Evolutionary conservation across 1,284 basidiomycete genomes (phyloP), one percentile per base, ranked within the genome.

Genomic region (Stygiomarasmius scandens): DNA sequence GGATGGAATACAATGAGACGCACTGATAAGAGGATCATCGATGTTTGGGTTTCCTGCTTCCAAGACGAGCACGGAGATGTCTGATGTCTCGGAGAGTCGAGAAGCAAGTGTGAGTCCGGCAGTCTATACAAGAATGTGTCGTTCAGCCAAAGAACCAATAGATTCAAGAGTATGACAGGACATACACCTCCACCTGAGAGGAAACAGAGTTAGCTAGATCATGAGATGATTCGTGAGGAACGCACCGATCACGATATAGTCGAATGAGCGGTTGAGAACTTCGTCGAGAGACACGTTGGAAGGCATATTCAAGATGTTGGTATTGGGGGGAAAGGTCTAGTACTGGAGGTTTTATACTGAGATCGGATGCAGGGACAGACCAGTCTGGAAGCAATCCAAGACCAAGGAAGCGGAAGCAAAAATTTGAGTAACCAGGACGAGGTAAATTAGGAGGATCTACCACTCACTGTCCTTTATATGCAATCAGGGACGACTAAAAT

Each of bases 61-160:
- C 6, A 75, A 58, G 10, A 74, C 70, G 2, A 71, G 63, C 14
- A 74, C 66, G 12, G 73, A 72, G 14, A 66, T 63, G n/a, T 63
- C 58, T 1, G 74, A 55, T 58, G 83, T 75, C 49, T 80, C 78
- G 0, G 77, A 69, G 25, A 85, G 66, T 6, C 81, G 71, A 23
- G 69, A 66, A 2, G 82, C 82, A 1, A 84, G 68, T 0, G 76
- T 76, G 12, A 80, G 68, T 9, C 82, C 82, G 0, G 77, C 74
- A 3, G 81, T 71, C 63, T 58, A 34, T 11, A 19, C 24, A 10
- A n/a, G 20, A 20, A 8, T 22, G n/a, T n/a, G n/a, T n/a, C n/a
- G n/a, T n/a, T 2, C 12, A 43, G 20, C 20, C 14, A 34, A 34
- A 14, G 14, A 34, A 34, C n/a, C n/a, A n/a, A 24, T 27, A 14